phyloP scores from a whole-genome alignment of 2,329 filamentous ascomycete species.

The Alternaria hordeiaustralica region DNA sequence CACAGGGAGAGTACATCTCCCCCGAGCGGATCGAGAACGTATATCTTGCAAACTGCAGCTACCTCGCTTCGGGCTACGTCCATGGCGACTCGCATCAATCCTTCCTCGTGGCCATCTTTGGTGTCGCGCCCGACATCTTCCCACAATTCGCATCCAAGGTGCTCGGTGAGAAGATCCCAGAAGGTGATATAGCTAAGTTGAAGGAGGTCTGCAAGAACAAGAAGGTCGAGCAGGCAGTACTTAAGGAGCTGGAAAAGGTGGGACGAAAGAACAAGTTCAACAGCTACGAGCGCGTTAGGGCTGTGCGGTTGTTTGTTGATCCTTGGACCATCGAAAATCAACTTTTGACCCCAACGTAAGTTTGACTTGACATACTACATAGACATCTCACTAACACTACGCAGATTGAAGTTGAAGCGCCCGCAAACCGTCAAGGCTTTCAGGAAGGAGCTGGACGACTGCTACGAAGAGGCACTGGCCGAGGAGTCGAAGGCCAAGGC shows the following conservation, averaged over 20 bases:
- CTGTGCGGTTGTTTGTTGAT: constrained; percentile 77
- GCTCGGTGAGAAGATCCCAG: constrained; percentile 69
- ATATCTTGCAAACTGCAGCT: constrained; percentile 79
- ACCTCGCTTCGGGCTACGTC: constrained; percentile 82
- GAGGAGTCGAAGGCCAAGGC: constrained; percentile 51
- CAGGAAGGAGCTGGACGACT: constrained; percentile 63
- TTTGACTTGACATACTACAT: constrained; percentile 28
- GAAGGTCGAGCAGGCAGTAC: constrained; percentile 74
- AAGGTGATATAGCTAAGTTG: constrained; percentile 71
- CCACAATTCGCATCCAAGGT: constrained; percentile 80
- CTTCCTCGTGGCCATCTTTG: constrained; percentile 84
- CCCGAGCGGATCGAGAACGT: constrained; percentile 97
- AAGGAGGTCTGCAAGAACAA: constrained; percentile 70
- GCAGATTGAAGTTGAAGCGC: constrained; percentile 73
- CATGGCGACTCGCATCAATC: constrained; percentile 88
- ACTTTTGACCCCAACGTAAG: constrained; percentile 85
- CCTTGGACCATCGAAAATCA: constrained; percentile 95
- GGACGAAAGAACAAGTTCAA: constrained; percentile 88
- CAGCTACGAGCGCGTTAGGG: constrained; percentile 83
- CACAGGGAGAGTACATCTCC: constrained; percentile 97
- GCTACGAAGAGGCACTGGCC: constrained; percentile 64
- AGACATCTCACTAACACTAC: constrained; percentile 17
- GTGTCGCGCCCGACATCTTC: constrained; percentile 84
- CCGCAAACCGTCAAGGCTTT: constrained; percentile 70
- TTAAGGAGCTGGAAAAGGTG: constrained; percentile 79